Evolutionary conservation across 768 basidiomycete genomes (phyloP).

Genomic region (Termitomyces eurrhizus): DNA sequence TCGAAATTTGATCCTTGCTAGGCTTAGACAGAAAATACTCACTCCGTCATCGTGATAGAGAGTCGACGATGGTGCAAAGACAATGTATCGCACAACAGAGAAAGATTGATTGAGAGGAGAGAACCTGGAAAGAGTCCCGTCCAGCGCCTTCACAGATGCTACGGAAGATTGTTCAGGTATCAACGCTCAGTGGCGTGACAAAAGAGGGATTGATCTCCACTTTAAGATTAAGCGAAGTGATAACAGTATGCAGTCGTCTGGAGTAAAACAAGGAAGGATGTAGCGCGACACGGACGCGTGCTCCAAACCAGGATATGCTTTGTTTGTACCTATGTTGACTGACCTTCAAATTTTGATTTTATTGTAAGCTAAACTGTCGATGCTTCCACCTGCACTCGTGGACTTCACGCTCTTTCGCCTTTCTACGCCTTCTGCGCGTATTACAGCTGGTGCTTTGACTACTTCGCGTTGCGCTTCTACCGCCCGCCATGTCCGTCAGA

Average conservation of each 20-base stretch:
- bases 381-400: conserved; percentile 25
- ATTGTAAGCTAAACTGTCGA: background rate
- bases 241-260: background rate
- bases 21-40: too few relatives aligned
- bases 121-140: background rate
- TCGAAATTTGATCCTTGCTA: too few relatives aligned
- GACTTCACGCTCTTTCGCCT: conserved; percentile 26
- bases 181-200: background rate
- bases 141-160: background rate
- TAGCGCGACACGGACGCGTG: background rate
- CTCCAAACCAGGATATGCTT: background rate
- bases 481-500: conserved; percentile 19
- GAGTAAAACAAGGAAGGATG: background rate
- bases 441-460: background rate
- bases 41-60: background rate
- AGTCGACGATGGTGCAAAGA: background rate
- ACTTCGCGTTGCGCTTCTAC: conserved; percentile 10
- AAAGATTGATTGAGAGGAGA: background rate
- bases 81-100: background rate
- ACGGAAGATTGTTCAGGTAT: background rate
- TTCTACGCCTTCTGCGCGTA: conserved; percentile 11
- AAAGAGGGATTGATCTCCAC: background rate
- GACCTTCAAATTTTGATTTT: background rate
- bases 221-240: background rate
- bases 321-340: background rate